Evolutionary conservation across 2,329 filamentous ascomycete genomes (phyloP).

Genomic region (Arthrobotrys iridis): DNA sequence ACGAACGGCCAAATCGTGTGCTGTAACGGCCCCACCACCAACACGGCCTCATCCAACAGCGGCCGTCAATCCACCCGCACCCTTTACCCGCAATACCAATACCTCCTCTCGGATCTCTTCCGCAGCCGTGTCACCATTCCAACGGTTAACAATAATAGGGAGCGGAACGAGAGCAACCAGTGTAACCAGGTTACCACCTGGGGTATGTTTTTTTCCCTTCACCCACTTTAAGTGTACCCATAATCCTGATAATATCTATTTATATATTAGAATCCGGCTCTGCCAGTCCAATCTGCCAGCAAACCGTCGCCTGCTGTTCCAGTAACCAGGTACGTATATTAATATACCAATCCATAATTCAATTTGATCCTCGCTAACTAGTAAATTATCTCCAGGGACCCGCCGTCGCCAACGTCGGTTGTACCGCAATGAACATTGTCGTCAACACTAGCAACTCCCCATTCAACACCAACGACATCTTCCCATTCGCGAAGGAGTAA

Average conservation of each 20-base stretch:
- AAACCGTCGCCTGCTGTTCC: constrained; percentile 40
- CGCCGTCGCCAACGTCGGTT: constrained; percentile 40
- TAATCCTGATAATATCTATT: background rate
- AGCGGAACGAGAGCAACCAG: constrained; percentile 24
- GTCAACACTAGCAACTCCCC: constrained; percentile 39
- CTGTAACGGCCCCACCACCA: constrained; percentile 35
- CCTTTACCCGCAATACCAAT: constrained; percentile 35
- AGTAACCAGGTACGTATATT: constrained; percentile 42
- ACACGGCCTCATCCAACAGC: constrained; percentile 26
- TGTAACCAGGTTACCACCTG: constrained; percentile 35
- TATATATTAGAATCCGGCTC: constrained; percentile 28
- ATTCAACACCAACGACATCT: constrained; percentile 29
- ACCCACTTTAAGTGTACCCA: background rate
- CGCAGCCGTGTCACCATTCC: constrained; percentile 16
- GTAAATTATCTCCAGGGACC: no score
- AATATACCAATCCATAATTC: no score
- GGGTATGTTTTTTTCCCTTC: background rate
- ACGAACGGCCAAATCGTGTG: constrained; percentile 47
- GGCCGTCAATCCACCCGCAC: constrained; percentile 22
- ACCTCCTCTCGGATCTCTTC: constrained; percentile 19
- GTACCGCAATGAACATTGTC: constrained; percentile 47
- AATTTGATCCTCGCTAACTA: no score
- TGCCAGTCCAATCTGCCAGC: constrained; percentile 17
- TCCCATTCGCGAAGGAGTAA: constrained; percentile 32
- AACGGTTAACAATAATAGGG: constrained; percentile 32